A percentile compares a stretch with the other conserved stretches of the same genome.
phyloP scores from a whole-genome alignment of 2,329 filamentous ascomycete species.

The Annulohypoxylon truncatum region DNA sequence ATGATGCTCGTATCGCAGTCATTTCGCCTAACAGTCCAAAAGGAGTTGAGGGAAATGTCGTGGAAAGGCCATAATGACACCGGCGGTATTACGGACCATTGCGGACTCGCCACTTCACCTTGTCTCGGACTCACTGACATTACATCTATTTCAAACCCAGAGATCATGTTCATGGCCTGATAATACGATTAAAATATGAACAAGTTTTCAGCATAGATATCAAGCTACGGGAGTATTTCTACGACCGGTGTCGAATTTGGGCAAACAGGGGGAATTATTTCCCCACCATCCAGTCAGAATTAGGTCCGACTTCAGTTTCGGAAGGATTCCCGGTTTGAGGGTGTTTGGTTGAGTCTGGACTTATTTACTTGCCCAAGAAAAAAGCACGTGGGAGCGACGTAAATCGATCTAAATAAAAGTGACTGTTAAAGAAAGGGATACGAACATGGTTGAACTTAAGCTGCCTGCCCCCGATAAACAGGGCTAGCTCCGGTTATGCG shows the following conservation, averaged over 20 bases:
- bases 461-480: not conserved
- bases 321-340: not conserved
- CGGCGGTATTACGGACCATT: not conserved
- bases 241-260: not conserved
- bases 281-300: not conserved
- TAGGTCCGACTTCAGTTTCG: not conserved
- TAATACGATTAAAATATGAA: not conserved
- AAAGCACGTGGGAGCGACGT: not conserved
- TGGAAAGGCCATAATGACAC: not conserved
- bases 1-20: not conserved
- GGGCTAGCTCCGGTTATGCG: not conserved
- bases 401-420: not conserved
- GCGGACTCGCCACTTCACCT: not conserved
- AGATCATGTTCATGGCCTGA: not conserved
- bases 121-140: not conserved
- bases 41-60: not conserved
- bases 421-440: not conserved
- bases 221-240: not conserved
- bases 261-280: not conserved
- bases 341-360: not conserved
- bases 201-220: not conserved
- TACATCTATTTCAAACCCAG: not conserved
- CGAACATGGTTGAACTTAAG: slow-evolving; percentile 2
- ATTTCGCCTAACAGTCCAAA: not conserved
- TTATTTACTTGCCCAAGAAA: not conserved